These are phyloP conservation scores for Chlamydomonas incerta DNA, from an alignment of 139 green algal genomes.

Conservation along the genomic window DNA sequence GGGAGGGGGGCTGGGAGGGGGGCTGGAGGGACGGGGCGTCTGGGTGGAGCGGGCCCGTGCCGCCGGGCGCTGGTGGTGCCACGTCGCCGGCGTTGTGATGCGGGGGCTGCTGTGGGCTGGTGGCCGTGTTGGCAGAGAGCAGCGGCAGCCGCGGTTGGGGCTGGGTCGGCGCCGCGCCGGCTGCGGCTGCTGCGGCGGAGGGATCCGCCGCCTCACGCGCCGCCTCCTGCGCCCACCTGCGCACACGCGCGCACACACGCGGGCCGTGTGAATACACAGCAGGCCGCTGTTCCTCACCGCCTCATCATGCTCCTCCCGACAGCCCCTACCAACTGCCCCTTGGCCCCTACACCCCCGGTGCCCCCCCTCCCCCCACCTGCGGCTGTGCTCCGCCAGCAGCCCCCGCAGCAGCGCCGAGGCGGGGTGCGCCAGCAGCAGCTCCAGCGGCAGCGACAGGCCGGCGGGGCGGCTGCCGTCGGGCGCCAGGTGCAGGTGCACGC, in stretches of 20 bases:
- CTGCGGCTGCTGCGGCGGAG: not conserved
- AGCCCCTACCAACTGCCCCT: not conserved
- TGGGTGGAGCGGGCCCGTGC: too few species aligned
- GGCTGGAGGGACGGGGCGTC: too few species aligned
- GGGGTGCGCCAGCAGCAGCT: constrained; percentile 56
- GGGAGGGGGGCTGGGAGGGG: too few species aligned
- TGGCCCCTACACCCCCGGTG: not conserved
- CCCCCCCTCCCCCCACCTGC: not conserved
- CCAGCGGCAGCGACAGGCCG: constrained; percentile 78
- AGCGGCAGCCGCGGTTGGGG: too few species aligned
- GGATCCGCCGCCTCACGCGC: not conserved
- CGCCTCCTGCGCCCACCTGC: not conserved
- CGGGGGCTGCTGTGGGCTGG: too few species aligned
- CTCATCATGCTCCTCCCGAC: too few species aligned
- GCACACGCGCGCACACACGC: not conserved
- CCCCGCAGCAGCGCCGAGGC: not conserved
- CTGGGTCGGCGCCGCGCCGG: not conserved
- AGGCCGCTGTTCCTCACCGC: too few species aligned
- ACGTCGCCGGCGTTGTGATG: too few species aligned
- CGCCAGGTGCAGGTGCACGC: constrained; percentile 82
- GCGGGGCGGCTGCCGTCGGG: constrained; percentile 71
- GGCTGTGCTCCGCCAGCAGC: constrained; percentile 1
- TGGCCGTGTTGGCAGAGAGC: too few species aligned
- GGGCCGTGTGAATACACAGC: too few species aligned
- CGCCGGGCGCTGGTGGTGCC: too few species aligned